Evolutionary conservation across 2,329 filamentous ascomycete species (phyloP), one percentile per base, ranked within the genome.

Genomic region (Tolypocladium endophyticum): DNA sequence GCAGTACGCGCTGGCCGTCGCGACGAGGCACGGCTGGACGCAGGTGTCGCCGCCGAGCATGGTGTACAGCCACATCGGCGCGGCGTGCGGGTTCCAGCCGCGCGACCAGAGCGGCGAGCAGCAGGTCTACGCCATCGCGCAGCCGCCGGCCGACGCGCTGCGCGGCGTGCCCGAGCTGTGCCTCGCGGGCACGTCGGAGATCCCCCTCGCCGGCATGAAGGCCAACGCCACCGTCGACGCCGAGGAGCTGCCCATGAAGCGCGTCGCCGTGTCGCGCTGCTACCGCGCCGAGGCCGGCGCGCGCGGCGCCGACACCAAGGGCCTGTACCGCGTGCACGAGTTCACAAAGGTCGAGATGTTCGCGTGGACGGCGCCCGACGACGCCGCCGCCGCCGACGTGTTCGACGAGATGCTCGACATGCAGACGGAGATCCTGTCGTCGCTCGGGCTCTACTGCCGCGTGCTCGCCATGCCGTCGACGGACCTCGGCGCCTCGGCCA

Each of bases 321-420:
- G 94, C 6, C 78, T 99, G 1, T 99, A 97, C 75, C 88, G 94
- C 35, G 94, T 99, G 4, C 94, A 99, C 74, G 94, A 99, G 74
- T 99, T 99, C 75, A 96, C 92, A 35, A 99, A 99, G 73, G 93
- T 99, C 0, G 94, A 99, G 74, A 87, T 99, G 80, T 97, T 99
- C 71, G 92, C 89, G 0, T 99, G 94, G 94, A 88, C 90, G 5
- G 67, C 81, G 36, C 85, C 89, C 1, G 79, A 84, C 58, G 60
- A 67, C 2, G 70, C 69, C 38, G 70, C 73, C 47, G 77, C 85
- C 0, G 76, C 81, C 9, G 76, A 81, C 0, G 67, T 93, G 16
- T 96, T 96, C 72, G 79, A 89, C 57, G 92, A 97, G 73, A 91
- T 99, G 79, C 77, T 97, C 57, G 82, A 85, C 61, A 87, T 97